Conservation (phyloP, 1,284 basidiomycete genomes). For the Leucocoprinus gongylophorus region DNA sequence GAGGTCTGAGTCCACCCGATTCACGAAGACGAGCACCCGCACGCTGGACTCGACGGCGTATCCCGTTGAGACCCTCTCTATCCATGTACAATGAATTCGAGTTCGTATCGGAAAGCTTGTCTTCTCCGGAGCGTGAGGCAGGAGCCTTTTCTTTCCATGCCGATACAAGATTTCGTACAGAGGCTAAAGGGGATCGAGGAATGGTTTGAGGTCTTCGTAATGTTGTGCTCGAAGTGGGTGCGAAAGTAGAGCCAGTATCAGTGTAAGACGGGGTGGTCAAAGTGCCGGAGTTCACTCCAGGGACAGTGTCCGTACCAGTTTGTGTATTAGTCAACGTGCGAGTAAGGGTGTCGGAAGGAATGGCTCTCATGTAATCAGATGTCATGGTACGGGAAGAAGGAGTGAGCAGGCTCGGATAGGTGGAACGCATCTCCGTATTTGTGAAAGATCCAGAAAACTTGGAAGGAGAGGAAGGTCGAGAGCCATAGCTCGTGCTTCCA, state of each 20-base stretch:
- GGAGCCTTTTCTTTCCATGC: constrained; percentile 71
- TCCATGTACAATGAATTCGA: constrained; percentile 33
- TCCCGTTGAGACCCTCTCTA: constrained; percentile 53
- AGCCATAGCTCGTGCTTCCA: constrained; percentile 25
- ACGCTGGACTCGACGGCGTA: constrained; percentile 51
- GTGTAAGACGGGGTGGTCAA: constrained; percentile 23
- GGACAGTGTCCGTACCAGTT: constrained; percentile 21
- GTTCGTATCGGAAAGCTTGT: constrained; percentile 23
- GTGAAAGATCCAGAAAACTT: constrained; percentile 35
- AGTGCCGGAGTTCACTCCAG: constrained; percentile 23
- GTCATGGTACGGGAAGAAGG: constrained; percentile 28
- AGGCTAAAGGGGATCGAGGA: constrained; percentile 60
- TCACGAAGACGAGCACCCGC: constrained; percentile 35
- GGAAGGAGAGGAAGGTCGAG: constrained; percentile 35
- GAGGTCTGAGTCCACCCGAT: constrained; percentile 19
- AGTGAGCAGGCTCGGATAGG: constrained; percentile 26
- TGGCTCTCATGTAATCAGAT: constrained; percentile 26
- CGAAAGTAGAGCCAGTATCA: constrained; percentile 20
- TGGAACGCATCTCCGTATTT: constrained; percentile 25
- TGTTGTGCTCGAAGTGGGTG: constrained; percentile 25
- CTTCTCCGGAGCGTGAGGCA: constrained; percentile 27
- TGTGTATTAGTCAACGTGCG: constrained; percentile 23
- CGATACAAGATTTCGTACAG: constrained; percentile 72
- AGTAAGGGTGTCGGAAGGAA: constrained; percentile 21
- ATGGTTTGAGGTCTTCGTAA: constrained; percentile 52